Evolutionary conservation across 1,284 basidiomycete species (phyloP), one percentile per base, ranked within the genome.

Genomic region (Cryptococcus maquisensis): DNA sequence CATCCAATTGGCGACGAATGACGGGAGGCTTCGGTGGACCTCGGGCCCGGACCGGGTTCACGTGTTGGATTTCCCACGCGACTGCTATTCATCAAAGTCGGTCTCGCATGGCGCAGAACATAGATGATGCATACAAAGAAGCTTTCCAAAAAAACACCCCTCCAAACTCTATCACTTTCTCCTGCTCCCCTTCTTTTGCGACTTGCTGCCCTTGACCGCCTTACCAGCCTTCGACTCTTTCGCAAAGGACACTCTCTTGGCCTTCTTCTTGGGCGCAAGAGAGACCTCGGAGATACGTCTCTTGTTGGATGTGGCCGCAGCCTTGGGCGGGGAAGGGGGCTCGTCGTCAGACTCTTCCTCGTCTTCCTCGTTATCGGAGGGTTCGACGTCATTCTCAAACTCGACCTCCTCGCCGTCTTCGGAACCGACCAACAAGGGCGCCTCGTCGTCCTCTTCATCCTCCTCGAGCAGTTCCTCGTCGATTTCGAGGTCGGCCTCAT

Each of bases 321-420:
- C 10, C 36, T 47, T 47, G 44, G 28, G 28, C 26, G 44, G 28
- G 35, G 46, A 38, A n/a, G 46, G 46, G 28, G 51, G 54, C 40
- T 60, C 55, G 8, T n/a, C n/a, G 28, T 24, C 16, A 50, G 45
- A 38, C 42, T 60, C 62, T 49, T 48, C 62, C 38, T 57, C 56
- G 53, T 67, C 69, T 59, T 73, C 61, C 32, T 66, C 68, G 4
- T 69, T 66, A 5, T 67, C 69, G 3, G 61, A 58, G 1, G 74
- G 73, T 52, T 75, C 71, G 12, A 68, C 59, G 26, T 71, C 75
- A 42, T 67, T 62, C 49, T 71, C 66, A 38, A 77, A 66, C 16
- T 71, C 68, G 45, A 75, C 55, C 60, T 72, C 71, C 40, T 73
- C 72, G 18, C 71, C 74, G 13, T 74, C 70, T 24, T 68, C 68